A percentile compares a stretch with the other conserved stretches of the same genome.
phyloP scores from a whole-genome alignment of 805 yeast species.

The Candida jianshihensis region DNA sequence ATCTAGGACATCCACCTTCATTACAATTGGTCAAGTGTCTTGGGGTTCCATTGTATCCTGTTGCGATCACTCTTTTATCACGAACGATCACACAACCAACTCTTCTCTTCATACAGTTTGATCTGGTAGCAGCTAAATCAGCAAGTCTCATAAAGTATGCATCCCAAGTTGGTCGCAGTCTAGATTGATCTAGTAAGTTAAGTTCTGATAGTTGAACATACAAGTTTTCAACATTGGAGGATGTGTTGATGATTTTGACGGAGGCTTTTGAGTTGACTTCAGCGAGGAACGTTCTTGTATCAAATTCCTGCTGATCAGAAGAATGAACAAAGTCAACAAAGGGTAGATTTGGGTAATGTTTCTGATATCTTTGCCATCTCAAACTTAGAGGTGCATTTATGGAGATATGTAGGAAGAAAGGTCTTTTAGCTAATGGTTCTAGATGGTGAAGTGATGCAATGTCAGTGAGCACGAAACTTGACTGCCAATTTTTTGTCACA shows the following conservation, averaged over 20 bases:
- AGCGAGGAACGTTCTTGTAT: conserved; percentile 25
- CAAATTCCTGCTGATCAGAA: conserved; percentile 29
- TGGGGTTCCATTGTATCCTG: conserved; percentile 98
- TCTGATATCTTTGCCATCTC: conserved; percentile 29
- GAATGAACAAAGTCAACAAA: conserved; percentile 30
- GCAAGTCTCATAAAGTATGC: conserved; percentile 92
- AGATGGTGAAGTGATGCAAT: conserved; percentile 38
- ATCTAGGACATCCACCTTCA: conserved; percentile 91
- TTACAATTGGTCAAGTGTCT: conserved; percentile 81
- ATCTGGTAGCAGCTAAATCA: conserved; percentile 83
- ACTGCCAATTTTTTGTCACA: conserved; percentile 62
- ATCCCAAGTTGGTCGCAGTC: conserved; percentile 93
- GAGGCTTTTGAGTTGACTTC: conserved; percentile 42
- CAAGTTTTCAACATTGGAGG: conserved; percentile 30
- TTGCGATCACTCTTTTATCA: conserved; percentile 81
- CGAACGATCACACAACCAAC: conserved; percentile 95
- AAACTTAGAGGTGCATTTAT: conserved; percentile 63
- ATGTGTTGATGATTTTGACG: conserved; percentile 50
- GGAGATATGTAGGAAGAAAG: conserved; percentile 76
- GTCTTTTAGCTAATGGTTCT: conserved; percentile 51
- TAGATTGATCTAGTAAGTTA: conserved; percentile 40
- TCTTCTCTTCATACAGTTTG: conserved; percentile 94
- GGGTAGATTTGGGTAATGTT: conserved; percentile 21
- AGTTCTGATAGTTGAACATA: conserved; percentile 32
- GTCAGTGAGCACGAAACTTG: conserved; percentile 51